These are phyloP conservation scores for Backusella mclennaniae DNA, from an alignment of 192 early-diverging fungal genomes.

Conservation along the genomic window DNA sequence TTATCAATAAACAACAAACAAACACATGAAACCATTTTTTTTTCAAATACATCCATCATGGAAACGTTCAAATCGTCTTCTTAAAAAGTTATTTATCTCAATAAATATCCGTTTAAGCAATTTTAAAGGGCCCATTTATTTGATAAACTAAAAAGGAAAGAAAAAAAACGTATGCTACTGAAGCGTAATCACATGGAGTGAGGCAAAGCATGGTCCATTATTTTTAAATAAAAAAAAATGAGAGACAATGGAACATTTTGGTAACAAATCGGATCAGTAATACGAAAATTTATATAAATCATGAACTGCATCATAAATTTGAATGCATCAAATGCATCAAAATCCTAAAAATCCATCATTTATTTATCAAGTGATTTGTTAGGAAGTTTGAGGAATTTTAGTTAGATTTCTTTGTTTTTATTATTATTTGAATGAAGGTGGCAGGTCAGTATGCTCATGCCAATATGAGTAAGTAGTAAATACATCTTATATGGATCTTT, in stretches of 20 bases:
- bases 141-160: background rate
- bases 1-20: background rate
- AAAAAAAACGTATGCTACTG: background rate
- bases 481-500: background rate
- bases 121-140: background rate
- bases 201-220: background rate
- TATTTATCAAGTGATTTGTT: background rate
- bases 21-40: background rate
- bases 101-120: slow-evolving; percentile 1
- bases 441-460: background rate
- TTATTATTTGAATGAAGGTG: background rate
- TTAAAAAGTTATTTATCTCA: background rate
- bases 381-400: background rate
- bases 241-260: background rate
- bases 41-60: background rate
- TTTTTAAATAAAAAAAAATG: background rate
- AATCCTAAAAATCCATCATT: background rate
- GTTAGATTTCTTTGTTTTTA: background rate
- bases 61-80: background rate
- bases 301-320: background rate
- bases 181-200: background rate
- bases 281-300: background rate
- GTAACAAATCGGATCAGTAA: background rate
- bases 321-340: background rate
- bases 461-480: background rate